Percentiles rank a stretch among this genome's conserved stretches.
Conservation (phyloP, 1,284 basidiomycete genomes). For the Melampsora larici-populina region DNA sequence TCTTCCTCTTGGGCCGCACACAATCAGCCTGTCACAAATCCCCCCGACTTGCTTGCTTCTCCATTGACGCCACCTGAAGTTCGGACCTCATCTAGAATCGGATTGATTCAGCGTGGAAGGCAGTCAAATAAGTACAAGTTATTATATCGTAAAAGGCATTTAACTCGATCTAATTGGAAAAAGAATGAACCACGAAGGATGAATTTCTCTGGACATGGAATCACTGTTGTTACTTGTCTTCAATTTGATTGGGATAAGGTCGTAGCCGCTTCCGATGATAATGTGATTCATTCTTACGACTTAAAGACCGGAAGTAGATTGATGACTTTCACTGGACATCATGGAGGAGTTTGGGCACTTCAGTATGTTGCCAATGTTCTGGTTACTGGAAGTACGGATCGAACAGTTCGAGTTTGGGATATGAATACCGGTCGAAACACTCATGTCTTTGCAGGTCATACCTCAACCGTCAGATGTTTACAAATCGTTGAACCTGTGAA, state of each 20-base stretch:
- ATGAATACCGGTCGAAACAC: constrained; percentile 72
- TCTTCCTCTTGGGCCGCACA: not conserved
- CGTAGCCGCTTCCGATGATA: constrained; percentile 81
- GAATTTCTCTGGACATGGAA: constrained; percentile 79
- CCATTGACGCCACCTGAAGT: not conserved
- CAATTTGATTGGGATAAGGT: constrained; percentile 88
- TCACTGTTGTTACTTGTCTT: constrained; percentile 85
- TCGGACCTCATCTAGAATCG: not conserved
- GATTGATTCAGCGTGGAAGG: not conserved
- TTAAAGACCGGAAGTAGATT: constrained; percentile 72
- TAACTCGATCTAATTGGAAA: constrained; percentile 74
- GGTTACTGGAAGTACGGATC: constrained; percentile 88
- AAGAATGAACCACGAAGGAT: constrained; percentile 64
- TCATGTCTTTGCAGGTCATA: constrained; percentile 88
- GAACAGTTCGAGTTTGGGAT: constrained; percentile 91
- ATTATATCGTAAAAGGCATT: constrained; percentile 76
- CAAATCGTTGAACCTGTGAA: constrained; percentile 80
- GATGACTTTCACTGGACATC: constrained; percentile 76
- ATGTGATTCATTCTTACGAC: constrained; percentile 79
- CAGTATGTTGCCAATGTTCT: constrained; percentile 70
- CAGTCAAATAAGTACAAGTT: constrained; percentile 72
- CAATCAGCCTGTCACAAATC: not conserved
- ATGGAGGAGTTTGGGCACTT: constrained; percentile 92
- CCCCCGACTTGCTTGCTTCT: not conserved
- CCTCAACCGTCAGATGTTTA: constrained; percentile 83